phyloP scores from a whole-genome alignment of 768 basidiomycete genomes.

The Gautieria morchelliformis region DNA sequence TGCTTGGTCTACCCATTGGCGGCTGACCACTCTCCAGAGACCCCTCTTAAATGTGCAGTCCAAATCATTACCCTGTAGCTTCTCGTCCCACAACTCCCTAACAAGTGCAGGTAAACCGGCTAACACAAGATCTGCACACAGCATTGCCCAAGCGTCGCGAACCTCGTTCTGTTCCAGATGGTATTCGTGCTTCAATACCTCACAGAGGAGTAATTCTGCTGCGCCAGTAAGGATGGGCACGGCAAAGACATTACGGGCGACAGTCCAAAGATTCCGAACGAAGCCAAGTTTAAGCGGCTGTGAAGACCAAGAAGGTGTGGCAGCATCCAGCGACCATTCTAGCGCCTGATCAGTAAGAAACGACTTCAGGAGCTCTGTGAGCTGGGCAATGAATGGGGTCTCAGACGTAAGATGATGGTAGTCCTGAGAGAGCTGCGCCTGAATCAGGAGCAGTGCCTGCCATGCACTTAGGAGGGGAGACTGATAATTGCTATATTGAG shows the following conservation, averaged over 20 bases:
- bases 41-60: not conserved
- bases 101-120: slow-evolving; percentile 20
- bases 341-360: not conserved
- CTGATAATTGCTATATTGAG: not conserved
- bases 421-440: slow-evolving; percentile 33
- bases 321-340: slow-evolving; percentile 2
- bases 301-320: slow-evolving; percentile 6
- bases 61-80: not conserved
- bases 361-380: not conserved
- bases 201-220: slow-evolving; percentile 36
- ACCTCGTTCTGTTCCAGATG: slow-evolving; percentile 36
- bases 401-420: slow-evolving; percentile 26
- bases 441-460: slow-evolving; percentile 47
- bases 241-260: slow-evolving; percentile 35
- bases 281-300: slow-evolving; percentile 43
- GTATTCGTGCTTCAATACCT: slow-evolving; percentile 39
- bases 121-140: slow-evolving; percentile 46
- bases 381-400: slow-evolving; percentile 17
- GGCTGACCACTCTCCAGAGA: slow-evolving; percentile 45
- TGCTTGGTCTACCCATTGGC: slow-evolving; percentile 42
- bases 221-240: slow-evolving; percentile 30
- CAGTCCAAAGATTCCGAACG: slow-evolving; percentile 49
- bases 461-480: slow-evolving; percentile 22
- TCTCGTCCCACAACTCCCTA: not conserved
- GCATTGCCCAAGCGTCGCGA: slow-evolving; percentile 45